These are phyloP conservation scores for Colletotrichum godetiae DNA, from an alignment of 2,329 filamentous ascomycete species.

Conservation along the genomic window DNA sequence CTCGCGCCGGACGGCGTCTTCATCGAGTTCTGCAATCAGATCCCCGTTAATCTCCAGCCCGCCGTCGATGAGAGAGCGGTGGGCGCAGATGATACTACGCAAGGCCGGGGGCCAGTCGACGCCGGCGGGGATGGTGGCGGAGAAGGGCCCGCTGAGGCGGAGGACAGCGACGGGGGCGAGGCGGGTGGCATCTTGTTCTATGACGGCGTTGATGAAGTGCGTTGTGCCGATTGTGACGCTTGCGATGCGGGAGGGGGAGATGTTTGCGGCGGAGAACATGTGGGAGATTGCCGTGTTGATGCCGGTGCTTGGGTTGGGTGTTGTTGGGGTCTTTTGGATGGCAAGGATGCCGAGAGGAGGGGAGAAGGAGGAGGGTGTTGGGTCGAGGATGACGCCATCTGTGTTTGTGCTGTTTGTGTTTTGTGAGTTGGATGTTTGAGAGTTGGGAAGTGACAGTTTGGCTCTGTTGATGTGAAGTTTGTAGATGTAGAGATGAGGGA, in stretches of 20 bases:
- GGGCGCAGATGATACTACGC: conserved; percentile 56
- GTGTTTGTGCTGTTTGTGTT: conserved; percentile 58
- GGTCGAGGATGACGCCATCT: conserved; percentile 62
- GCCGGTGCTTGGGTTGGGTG: conserved; percentile 57
- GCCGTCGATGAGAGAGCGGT: conserved; percentile 58
- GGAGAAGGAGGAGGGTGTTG: conserved; percentile 43
- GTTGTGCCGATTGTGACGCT: conserved; percentile 66
- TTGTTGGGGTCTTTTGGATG: conserved; percentile 57
- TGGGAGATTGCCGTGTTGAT: conserved; percentile 54
- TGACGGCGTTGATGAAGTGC: conserved; percentile 69
- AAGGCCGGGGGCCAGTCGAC: conserved; percentile 64
- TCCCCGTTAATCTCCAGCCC: conserved; percentile 63
- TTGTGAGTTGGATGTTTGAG: neutral
- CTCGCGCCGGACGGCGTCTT: conserved; percentile 51
- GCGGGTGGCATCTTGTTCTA: conserved; percentile 61
- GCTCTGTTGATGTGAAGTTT: neutral
- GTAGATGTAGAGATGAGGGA: neutral
- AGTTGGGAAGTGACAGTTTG: neutral
- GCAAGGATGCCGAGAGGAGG: conserved; percentile 56
- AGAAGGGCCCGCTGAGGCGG: conserved; percentile 64
- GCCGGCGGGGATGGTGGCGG: conserved; percentile 59
- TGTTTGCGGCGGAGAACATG: conserved; percentile 51
- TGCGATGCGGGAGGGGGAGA: conserved; percentile 52
- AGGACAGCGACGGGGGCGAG: conserved; percentile 64
- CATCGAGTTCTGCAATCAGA: conserved; percentile 57